These are phyloP conservation scores for Nitzschia putrida DNA, from an alignment of 108 stramenopile genomes.

Conservation along the genomic window DNA sequence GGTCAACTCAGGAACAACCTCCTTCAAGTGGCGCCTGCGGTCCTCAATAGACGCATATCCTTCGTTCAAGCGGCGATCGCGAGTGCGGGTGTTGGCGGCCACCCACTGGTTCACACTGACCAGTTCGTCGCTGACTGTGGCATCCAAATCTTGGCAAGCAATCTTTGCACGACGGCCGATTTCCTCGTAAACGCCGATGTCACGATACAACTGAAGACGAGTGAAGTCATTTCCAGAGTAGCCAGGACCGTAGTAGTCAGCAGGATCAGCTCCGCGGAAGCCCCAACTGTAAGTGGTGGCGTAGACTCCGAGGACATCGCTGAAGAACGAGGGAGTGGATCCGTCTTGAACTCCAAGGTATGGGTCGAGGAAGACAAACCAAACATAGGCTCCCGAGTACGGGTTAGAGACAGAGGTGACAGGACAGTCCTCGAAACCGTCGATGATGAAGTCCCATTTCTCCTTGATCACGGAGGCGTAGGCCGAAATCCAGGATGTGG, in stretches of 20 bases:
- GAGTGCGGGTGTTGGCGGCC: not conserved
- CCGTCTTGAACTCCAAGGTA: constrained; percentile 24
- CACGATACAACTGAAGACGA: constrained; percentile 39
- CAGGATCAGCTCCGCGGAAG: constrained; percentile 40
- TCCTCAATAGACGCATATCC: constrained; percentile 4
- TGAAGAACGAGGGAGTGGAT: constrained; percentile 27
- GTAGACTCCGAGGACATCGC: constrained; percentile 26
- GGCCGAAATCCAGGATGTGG: constrained; percentile 39
- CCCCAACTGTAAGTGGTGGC: constrained; percentile 34
- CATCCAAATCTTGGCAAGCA: constrained; percentile 27
- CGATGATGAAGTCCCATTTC: constrained; percentile 30
- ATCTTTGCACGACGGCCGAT: constrained; percentile 37
- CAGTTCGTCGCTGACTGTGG: constrained; percentile 7
- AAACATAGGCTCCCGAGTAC: constrained; percentile 33
- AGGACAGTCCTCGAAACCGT: constrained; percentile 32
- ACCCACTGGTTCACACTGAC: constrained; percentile 29
- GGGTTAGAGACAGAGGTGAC: constrained; percentile 22
- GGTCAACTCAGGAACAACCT: constrained; percentile 19
- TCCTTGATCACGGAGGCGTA: constrained; percentile 37
- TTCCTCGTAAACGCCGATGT: constrained; percentile 36
- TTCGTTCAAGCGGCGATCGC: constrained; percentile 13
- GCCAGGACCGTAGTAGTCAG: constrained; percentile 31
- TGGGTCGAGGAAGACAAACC: constrained; percentile 19
- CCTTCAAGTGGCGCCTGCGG: constrained; percentile 10
- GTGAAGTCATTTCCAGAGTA: constrained; percentile 22